Conservation (phyloP, 2,329 filamentous ascomycete genomes). For the Cladosporium velox region DNA sequence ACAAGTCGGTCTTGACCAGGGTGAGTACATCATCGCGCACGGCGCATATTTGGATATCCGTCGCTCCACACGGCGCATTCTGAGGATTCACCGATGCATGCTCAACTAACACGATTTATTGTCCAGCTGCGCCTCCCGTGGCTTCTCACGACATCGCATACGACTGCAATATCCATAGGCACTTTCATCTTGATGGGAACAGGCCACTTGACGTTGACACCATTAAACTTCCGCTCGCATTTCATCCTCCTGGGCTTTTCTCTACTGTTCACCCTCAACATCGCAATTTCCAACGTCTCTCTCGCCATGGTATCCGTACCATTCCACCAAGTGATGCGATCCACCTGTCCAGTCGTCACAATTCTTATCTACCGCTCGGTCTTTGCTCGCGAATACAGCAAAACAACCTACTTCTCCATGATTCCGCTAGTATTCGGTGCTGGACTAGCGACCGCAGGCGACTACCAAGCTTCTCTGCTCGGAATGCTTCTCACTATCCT, state of each 20-base stretch:
- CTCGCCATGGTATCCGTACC: conserved; percentile 63
- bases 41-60: not conserved
- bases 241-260: conserved; percentile 61
- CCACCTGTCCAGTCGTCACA: conserved; percentile 63
- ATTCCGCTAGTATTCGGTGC: conserved; percentile 63
- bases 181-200: conserved; percentile 55
- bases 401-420: conserved; percentile 60
- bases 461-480: conserved; percentile 62
- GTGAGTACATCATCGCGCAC: not conserved
- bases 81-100: not conserved
- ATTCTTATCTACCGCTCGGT: conserved; percentile 61
- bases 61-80: not conserved
- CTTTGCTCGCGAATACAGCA: conserved; percentile 58
- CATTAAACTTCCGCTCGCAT: conserved; percentile 56
- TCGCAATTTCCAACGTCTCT: conserved; percentile 66
- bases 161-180: conserved; percentile 59
- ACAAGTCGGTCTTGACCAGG: conserved; percentile 56
- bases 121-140: conserved; percentile 60
- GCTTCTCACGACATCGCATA: conserved; percentile 61
- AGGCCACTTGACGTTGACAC: conserved; percentile 56
- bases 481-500: conserved; percentile 46
- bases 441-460: conserved; percentile 61
- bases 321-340: conserved; percentile 66
- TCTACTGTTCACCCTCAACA: conserved; percentile 63
- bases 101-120: not conserved